Base-by-base conservation (phyloP, 2,329 filamentous ascomycete species). In the Fonsecaea erecta region DNA sequence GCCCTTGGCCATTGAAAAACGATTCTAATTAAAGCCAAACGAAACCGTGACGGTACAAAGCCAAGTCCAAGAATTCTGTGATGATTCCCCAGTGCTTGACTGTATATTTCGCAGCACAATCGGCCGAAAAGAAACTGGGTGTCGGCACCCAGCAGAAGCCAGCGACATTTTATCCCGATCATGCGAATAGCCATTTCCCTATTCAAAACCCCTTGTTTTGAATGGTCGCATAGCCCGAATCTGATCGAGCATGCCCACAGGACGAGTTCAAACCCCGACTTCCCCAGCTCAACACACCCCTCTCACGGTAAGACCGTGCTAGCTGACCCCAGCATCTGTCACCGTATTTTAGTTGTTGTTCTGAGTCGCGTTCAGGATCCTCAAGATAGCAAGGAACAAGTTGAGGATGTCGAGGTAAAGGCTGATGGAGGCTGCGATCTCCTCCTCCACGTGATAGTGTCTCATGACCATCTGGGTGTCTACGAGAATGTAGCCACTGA, bases 391-490 rank as follows among this genome's bases (percentile, higher is more conserved):
- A 71, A 99, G 84, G 87, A 99, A 99, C 71, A 99, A 80, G 85
- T 99, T 99, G 83, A 98, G 92, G 70, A 98, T 88, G 77, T 98
- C 94, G 56, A 99, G 85, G 77, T 99, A 99, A 55, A 99, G 85
- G 75, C 91, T 95, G 78, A 99, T 97, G 9, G 92, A 89, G 56
- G 94, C 94, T 6, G 93, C 93, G 76, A 98, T 97, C 83, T 97
- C 93, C 85, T 97, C 94, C 81, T 99, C 95, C 59, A 97, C 92
- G 75, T 98, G 94, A 80, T 97, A 95, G 78, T 97, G 91, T 74
- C 93, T 88, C 86, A 99, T 90, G 68, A 99, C 88, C 73, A 99
- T 82, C 83, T 99, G 95, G 0, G 95, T 99, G 76, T 99, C 95
- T 53, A 98, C 92, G 53, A 99, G 84, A 68, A 99, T 96, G 80